These are phyloP conservation scores for Apium graveolens DNA, from an alignment of 129 eudicot genomes.

Conservation along the genomic window DNA sequence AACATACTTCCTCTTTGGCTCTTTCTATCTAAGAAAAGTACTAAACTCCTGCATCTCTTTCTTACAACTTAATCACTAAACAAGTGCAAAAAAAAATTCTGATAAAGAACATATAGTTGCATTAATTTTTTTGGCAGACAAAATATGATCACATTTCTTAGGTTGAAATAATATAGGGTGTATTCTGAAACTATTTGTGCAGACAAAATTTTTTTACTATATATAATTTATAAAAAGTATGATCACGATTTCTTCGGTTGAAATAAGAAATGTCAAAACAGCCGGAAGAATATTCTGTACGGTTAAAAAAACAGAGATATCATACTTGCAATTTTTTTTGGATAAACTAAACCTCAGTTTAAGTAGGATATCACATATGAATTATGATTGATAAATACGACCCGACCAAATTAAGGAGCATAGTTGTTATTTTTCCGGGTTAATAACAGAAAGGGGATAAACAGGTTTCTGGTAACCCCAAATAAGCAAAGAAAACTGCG, in stretches of 20 bases:
- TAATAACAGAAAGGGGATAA: conserved; percentile 14
- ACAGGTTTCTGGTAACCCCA: conserved; percentile 20
- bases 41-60: not conserved
- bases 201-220: not conserved
- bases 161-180: too few species aligned
- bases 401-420: not conserved
- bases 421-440: not conserved
- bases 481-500: not conserved
- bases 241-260: not conserved
- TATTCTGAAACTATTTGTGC: not conserved
- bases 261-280: not conserved
- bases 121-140: too few species aligned
- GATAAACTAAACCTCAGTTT: not conserved
- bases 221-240: too few species aligned
- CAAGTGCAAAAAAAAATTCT: not conserved
- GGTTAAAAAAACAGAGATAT: not conserved
- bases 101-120: not conserved
- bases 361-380: not conserved
- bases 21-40: not conserved
- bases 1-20: too few species aligned
- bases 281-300: not conserved
- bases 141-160: too few species aligned
- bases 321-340: not conserved
- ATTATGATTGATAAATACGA: not conserved
- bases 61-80: not conserved